Evolutionary conservation across 495 filamentous ascomycete genomes (phyloP), one percentile per base, ranked within the genome.

Genomic region (Daldinia vernicosa): DNA sequence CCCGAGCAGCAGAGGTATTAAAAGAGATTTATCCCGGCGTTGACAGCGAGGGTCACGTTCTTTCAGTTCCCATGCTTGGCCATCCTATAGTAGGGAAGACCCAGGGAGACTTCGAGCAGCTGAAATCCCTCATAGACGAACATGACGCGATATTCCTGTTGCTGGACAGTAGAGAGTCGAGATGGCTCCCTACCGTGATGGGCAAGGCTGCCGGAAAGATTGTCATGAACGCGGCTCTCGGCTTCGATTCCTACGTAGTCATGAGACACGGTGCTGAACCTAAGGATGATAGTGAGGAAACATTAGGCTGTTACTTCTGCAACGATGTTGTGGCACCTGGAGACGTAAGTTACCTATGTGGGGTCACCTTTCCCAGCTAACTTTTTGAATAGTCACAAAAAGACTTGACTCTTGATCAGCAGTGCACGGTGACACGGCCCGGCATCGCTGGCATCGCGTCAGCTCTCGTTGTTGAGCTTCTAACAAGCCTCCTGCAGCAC

Each of bases 101-200:
- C 17, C 89, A 88, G 74, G 79, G 79, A 0, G 92, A 98, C 40
- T 99, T 93, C 71, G 88, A 91, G 62, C 86, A 84, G 39, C 83
- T 99, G 5, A 84, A 91, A 65, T 80, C 85, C 51, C 79, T 99
- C 5, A 89, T 99, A 61, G 88, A 97, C 69, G 86, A 90, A 14
- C 95, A 99, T 75, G 95, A 99, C 78, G 95, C 86, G 27, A 89
- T 98, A 19, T 98, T 99, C 78, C 84, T 99, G 35, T 85, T 99
- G 4, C 97, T 98, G 95, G 95, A 99, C 70, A 97, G 93, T 6
- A 86, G 95, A 63, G 95, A 99, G 79, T 94, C 91, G 51, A 85
- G 95, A 67, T 99, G 95, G 95, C 80, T 99, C 54, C 95, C 95
- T n/a, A 98, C 94, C 0, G 89, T 99, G 8, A 98, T 99, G 92